Base-by-base conservation (phyloP, 2,329 filamentous ascomycete species). In the Hymenoscyphus scutula region DNA sequence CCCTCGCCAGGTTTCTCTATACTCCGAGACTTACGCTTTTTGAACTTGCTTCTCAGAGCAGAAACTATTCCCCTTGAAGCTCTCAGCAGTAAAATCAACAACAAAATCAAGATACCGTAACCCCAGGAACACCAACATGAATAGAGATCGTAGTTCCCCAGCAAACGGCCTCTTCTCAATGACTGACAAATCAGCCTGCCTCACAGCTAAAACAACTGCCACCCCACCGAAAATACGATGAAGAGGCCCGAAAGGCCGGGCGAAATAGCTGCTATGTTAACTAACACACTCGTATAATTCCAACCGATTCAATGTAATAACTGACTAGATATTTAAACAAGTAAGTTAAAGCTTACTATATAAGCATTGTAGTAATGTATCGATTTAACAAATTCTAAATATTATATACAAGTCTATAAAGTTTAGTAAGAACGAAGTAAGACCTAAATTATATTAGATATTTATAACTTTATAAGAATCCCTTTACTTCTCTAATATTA, bases 281-380 rank as follows among this genome's bases (percentile, higher is more conserved):
- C 30, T 6, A 37, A 62, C 6, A 5, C 62, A n/a, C 27, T 51
- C 1, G 1, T 61, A 25, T 25, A 55, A 67, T 17, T 25, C 11
- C 29, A 25, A 30, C 34, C 32, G 59, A 5, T 23, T 2, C 2
- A 67, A 38, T 4, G 64, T 56, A 34, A 65, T 17, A n/a, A 13
- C n/a, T 7, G 23, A 10, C 10, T 48, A 64, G 2, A 63, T 63
- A 34, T 68, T 68, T 13, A 68, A 32, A 5, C 67, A 53, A 4
- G 58, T 29, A 2, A 76, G 67, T 1, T 75, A 68, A 1, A 77
- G 64, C 60, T 76, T 73, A 5, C 74, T 74, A 60, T 69, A 77
- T 4, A 32, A 30, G 59, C 72, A 77, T 3, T 75, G 70, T 8
- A 5, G 29, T 15, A 73, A 64, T 8, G 74, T 63, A 4, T 65